Evolutionary conservation across 768 basidiomycete genomes (phyloP), one percentile per base, ranked within the genome.

Genomic region (Lactifluus piperatus): DNA sequence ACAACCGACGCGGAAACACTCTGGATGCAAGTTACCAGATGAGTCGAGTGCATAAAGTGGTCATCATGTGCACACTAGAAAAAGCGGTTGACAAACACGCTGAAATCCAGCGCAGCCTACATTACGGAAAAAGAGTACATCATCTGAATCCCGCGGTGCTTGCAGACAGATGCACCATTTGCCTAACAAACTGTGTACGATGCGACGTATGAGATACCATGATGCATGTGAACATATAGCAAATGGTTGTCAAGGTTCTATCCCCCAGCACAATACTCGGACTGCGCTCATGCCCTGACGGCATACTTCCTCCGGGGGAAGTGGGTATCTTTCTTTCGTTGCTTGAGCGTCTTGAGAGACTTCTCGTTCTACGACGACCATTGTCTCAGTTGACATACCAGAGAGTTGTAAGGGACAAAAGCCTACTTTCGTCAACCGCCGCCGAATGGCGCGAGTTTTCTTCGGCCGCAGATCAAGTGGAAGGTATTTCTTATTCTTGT

Each of bases 391-490:
- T 44, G 26, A 4, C 65, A 27, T 36, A 62, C 24, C 20, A 27
- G 5, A 46, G 16, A 36, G 37, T 5, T 29, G 24, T 51, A 43
- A 48, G 53, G 34, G 29, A 52, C 24, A 18, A 51, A 18, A 11
- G 71, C 84, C 57, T 61, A 91, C 92, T 79, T 87, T 86, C 67
- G 92, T 93, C 76, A 99, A 75, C 72, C 93, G 84, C 76, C 94
- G 82, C 72, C 97, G 85, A 80, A 99, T 97, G 43, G 97, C 97
- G 68, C 97, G 88, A 63, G 97, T 99, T 86, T 88, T 94, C 88
- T 98, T 99, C 65, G 84, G 74, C 66, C 97, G 91, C 71, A 99
- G 88, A 80, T 99, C 97, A 66, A 98, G 92, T 64, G 97, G 97
- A 65, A 91, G 78, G 77, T 90, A 91, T 72, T 91, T 94, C 85